Conservation (phyloP, 2,329 filamentous ascomycete species). For the Exserohilum rostratum region DNA sequence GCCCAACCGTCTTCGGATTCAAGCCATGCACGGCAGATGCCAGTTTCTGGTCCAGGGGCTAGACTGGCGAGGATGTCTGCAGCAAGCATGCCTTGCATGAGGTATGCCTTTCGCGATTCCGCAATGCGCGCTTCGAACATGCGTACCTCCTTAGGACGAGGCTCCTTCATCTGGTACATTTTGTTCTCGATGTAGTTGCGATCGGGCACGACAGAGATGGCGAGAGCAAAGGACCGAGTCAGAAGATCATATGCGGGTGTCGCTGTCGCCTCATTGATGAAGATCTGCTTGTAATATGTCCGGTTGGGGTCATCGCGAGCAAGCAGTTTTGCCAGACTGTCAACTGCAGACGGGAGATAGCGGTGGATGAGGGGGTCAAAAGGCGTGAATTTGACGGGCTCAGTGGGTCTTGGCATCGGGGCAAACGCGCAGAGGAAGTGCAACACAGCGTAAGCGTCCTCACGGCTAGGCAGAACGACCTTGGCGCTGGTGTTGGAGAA, state of each 20-base stretch:
- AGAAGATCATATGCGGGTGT: slow-evolving; percentile 76
- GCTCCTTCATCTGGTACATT: slow-evolving; percentile 49
- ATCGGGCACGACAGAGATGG: slow-evolving; percentile 84
- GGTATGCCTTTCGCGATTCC: slow-evolving; percentile 82
- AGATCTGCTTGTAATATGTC: slow-evolving; percentile 80
- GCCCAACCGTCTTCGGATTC: slow-evolving; percentile 83
- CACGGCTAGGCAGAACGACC: slow-evolving; percentile 80
- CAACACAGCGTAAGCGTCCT: slow-evolving; percentile 84
- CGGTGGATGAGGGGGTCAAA: slow-evolving; percentile 83
- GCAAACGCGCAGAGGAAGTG: slow-evolving; percentile 92
- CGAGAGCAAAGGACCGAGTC: slow-evolving; percentile 84
- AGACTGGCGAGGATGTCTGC: slow-evolving; percentile 86
- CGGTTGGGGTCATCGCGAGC: slow-evolving; percentile 94
- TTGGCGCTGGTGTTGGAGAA: slow-evolving; percentile 85
- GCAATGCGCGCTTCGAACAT: slow-evolving; percentile 65
- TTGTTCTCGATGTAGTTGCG: slow-evolving; percentile 59
- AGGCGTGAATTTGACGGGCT: slow-evolving; percentile 71
- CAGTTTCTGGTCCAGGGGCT: slow-evolving; percentile 71
- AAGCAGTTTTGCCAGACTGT: slow-evolving; percentile 87
- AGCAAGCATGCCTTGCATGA: slow-evolving; percentile 90
- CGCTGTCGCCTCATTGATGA: slow-evolving; percentile 71
- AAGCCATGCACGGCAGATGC: slow-evolving; percentile 79
- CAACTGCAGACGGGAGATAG: slow-evolving; percentile 88
- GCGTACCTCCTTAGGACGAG: slow-evolving; percentile 50
- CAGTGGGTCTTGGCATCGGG: slow-evolving; percentile 72